Base-by-base conservation (phyloP, 768 basidiomycete species). In the Boletus subparvulus region DNA sequence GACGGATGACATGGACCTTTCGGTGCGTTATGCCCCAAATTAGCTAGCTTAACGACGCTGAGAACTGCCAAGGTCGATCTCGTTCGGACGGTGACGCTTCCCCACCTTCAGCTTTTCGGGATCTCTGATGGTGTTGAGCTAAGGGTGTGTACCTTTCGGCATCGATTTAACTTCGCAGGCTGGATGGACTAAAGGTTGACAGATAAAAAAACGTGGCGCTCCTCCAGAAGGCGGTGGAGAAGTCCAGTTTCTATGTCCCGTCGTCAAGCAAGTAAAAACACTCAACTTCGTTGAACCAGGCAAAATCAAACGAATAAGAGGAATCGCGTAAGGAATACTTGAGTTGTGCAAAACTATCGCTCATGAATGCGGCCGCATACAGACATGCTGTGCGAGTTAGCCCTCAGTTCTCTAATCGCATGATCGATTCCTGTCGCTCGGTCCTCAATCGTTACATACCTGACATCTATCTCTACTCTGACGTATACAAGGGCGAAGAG, bases 391-490 rank as follows among this genome's bases (percentile, higher is more conserved):
- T 98, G 28, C 89, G 97, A 40, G 94, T 98, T 10, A 96, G 87
- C 61, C 97, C 97, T 24, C 95, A 98, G 68, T 92, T 99, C 69
- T 97, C 95, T 3, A 97, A 97, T 71, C 84, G 97, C 39, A 93
- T 98, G 88, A 97, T 99, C 48, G 96, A 98, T 65, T 84, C 95
- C 9, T 86, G 92, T 17, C 86, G 97, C 39, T 94, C 92, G 3
- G 80, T 99, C 24, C 78, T 99, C 43, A 98, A 98, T 70, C 89
- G 94, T 5, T 97, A 91, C 71, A 97, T 98, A 56, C 96, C 97
- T 37, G 97, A 99, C 69, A 94, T 98, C 30, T 98, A 98, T 74
- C 84, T 99, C 39, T 96, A 98, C 71, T 96, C 97, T 4, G 97
- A 99, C 61, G 94, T 98, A 24, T 98, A 97, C 75, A 96, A 97